Conservation (phyloP, 345 rosid genomes). For the Lepidium africanum region DNA sequence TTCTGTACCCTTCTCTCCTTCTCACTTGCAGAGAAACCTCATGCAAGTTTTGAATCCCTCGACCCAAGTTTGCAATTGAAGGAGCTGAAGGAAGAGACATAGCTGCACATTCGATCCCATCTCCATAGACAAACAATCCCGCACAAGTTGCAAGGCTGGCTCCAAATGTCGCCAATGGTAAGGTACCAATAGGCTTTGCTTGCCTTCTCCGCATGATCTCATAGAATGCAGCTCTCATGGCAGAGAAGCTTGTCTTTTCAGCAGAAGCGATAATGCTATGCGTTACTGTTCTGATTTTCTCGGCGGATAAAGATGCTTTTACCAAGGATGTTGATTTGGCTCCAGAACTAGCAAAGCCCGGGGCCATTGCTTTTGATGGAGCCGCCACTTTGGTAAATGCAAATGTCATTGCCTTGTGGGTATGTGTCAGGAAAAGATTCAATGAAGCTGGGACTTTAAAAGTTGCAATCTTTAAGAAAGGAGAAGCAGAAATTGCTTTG, state of each 20-base stretch:
- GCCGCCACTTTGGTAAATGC: slow-evolving; percentile 51
- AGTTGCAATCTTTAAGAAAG: slow-evolving; percentile 52
- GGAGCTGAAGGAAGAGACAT: slow-evolving; percentile 84
- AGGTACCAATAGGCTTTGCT: slow-evolving; percentile 46
- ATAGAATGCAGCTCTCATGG: slow-evolving; percentile 88
- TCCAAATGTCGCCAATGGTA: slow-evolving; percentile 87
- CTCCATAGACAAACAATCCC: slow-evolving; percentile 61
- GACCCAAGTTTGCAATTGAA: slow-evolving; percentile 87
- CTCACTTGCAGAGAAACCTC: slow-evolving; percentile 54
- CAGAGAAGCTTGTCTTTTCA: slow-evolving; percentile 92
- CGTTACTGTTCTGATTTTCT: slow-evolving; percentile 67
- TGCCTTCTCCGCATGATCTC: slow-evolving; percentile 86
- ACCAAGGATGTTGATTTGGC: slow-evolving; percentile 50
- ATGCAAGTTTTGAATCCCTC: slow-evolving; percentile 75
- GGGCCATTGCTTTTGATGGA: slow-evolving; percentile 57
- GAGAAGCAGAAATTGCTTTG: slow-evolving; percentile 67
- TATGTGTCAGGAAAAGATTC: slow-evolving; percentile 54
- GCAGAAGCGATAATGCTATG: slow-evolving; percentile 74
- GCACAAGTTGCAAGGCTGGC: slow-evolving; percentile 70
- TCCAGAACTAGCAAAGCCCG: slow-evolving; percentile 64
- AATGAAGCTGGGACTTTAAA: slow-evolving; percentile 56
- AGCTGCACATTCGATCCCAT: slow-evolving; percentile 88
- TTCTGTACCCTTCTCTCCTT: slow-evolving; percentile 49
- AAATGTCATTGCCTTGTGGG: slow-evolving; percentile 57
- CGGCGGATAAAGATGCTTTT: slow-evolving; percentile 72